Evolutionary conservation across 2,329 filamentous ascomycete species (phyloP), one percentile per base, ranked within the genome.

Genomic region (Curvularia hawaiiensis): DNA sequence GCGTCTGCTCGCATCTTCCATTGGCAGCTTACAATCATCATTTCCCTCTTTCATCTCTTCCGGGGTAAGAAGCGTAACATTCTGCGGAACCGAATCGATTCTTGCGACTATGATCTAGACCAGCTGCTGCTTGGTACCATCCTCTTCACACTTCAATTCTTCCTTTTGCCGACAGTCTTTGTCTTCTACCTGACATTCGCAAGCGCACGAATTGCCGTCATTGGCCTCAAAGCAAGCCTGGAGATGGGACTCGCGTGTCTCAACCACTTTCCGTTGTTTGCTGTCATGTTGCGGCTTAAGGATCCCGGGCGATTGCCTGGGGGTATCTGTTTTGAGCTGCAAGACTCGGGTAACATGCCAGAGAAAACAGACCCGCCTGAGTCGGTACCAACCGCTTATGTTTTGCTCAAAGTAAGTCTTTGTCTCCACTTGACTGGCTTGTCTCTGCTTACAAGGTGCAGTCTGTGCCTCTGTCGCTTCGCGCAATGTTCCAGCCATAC

Each of bases 161-260:
- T 98, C 75, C 83, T 99, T 16, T 82, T 99, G 3, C 95, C 95
- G 0, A 99, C 95, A 0, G 92, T 99, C 24, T 87, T 94, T 52
- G 95, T 99, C 43, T 99, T 98, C 75, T 99, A 99, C 72, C 83
- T 97, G 58, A 97, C 96, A 41, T 99, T 99, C 79, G 94, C 96
- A 47, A 88, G 91, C 60, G 93, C 94, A 35, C 86, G 96, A 49
- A 97, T 99, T 90, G 87, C 89, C 62, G 98, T 98, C 66, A 99
- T 99, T 62, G 89, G 89, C 12, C 80, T 98, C 60, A 99, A 98
- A 77, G 96, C 94, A 12, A 84, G 86, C 16, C 88, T 99, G 56
- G 95, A 99, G 78, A 97, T 94, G 2, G 84, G 92, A 68, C 84
- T 99, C 65, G 96, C 95, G 43, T 97, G 91, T 77, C 79, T 99